Evolutionary conservation across 2,329 filamentous ascomycete genomes (phyloP).

Genomic region (Escovopsis sp.): DNA sequence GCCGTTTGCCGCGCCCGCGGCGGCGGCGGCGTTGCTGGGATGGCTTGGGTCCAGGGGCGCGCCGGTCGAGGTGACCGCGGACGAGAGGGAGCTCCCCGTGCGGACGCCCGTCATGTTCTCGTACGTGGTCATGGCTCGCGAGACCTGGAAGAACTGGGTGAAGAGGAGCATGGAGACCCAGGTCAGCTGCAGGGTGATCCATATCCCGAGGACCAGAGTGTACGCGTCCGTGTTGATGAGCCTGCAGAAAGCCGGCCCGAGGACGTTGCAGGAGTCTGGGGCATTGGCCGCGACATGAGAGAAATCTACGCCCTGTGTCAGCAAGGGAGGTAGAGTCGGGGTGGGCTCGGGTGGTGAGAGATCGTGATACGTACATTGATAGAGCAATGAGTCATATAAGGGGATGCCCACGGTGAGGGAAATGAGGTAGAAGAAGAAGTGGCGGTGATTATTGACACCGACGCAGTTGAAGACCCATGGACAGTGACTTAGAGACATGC

Average conservation of each 20-base stretch:
- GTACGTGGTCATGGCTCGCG: conserved; percentile 85
- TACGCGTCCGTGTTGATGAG: conserved; percentile 70
- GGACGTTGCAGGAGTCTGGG: conserved; percentile 51
- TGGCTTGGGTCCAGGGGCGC: conserved; percentile 54
- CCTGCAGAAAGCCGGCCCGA: conserved; percentile 61
- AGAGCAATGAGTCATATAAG: conserved; percentile 53
- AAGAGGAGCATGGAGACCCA: conserved; percentile 97
- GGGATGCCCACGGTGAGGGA: conserved; percentile 62
- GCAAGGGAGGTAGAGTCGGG: neutral
- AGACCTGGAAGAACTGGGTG: conserved; percentile 85
- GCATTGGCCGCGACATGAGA: conserved; percentile 24
- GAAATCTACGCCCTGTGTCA: neutral
- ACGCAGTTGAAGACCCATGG: conserved; percentile 97
- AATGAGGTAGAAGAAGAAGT: conserved; percentile 85
- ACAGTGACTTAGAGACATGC: conserved; percentile 53
- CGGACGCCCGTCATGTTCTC: conserved; percentile 84
- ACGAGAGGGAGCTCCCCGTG: conserved; percentile 38
- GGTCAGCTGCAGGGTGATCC: conserved; percentile 70
- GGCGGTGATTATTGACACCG: conserved; percentile 86
- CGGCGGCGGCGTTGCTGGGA: conserved; percentile 42
- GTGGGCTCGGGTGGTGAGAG: too few relatives aligned
- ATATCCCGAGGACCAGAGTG: conserved; percentile 63
- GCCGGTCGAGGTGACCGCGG: conserved; percentile 64
- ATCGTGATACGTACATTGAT: conserved; percentile 44
- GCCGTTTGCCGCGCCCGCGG: conserved; percentile 22